Evolutionary conservation across 805 yeast species (phyloP), one percentile per base, ranked within the genome.

Genomic region (Yarrowia divulgata): DNA sequence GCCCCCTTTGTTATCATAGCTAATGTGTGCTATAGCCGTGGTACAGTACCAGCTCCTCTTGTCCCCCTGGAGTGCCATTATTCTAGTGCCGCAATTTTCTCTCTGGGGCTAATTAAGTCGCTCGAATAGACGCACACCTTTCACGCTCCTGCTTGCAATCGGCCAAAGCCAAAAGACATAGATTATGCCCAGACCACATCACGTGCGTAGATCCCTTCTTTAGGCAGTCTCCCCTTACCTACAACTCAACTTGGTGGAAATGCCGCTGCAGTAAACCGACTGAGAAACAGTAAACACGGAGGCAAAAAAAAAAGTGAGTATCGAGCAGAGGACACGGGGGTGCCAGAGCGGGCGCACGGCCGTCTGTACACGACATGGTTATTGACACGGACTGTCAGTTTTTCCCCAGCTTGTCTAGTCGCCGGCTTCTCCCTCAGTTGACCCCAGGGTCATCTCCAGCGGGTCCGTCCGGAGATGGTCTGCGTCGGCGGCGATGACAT

Each of bases 281-380:
- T 40, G 39, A 57, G 63, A 57, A 57, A 57, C 48, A 57, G 63
- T 57, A 57, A 57, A 57, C 63, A 57, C 66, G 66, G 66, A 60
- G 66, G 52, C 66, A 45, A 60, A 60, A 32, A 42, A 40, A 60
- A 60, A 60, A 14, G 66, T 60, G 66, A 60, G 66, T 60, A 45
- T 32, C 8, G 52, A 19, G 16, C 49, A 1, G 14, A 16, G 49
- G 46, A 23, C 23, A 14, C 29, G 2, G 23, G 32, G 29, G 29
- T 4, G 49, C 13, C 1, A 12, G 32, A 8, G 35, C 34, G 13
- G 52, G 34, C 18, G 52, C 18, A 18, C 29, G 1, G 37, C 10
- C 5, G 45, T 3, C 60, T 18, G 49, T 1, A 13, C 2, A 45
- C 29, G 29, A 2, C 32, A 14, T 19, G 29, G 6, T 19, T 10